These are phyloP conservation scores for Nigrospora sphaerica DNA, from an alignment of 2,329 filamentous ascomycete genomes.

Conservation along the genomic window DNA sequence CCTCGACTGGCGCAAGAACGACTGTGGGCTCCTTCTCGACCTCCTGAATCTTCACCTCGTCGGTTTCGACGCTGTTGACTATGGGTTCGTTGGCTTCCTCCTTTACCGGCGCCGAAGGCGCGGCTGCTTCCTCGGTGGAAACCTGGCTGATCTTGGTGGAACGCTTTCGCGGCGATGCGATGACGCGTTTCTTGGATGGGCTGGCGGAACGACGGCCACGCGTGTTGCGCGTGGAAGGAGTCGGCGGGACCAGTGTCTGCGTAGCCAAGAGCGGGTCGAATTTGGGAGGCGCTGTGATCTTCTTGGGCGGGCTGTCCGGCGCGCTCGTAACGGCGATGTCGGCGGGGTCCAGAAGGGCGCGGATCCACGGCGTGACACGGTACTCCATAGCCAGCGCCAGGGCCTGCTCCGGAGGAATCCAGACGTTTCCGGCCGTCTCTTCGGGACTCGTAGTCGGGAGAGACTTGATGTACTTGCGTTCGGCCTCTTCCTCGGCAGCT, in stretches of 20 bases:
- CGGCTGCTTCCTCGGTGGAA: constrained; percentile 7
- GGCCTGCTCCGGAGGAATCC: constrained; percentile 81
- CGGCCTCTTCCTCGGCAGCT: constrained; percentile 62
- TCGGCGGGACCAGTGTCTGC: constrained; percentile 40
- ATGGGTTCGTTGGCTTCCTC: constrained; percentile 12
- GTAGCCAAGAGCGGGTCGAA: constrained; percentile 50
- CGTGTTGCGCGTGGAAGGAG: constrained; percentile 37
- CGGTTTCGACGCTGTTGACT: constrained; percentile 22
- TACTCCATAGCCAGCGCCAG: constrained; percentile 83
- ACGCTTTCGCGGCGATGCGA: constrained; percentile 50
- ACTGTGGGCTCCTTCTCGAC: constrained; percentile 41
- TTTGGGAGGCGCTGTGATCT: constrained; percentile 74
- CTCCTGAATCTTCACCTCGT: constrained; percentile 34
- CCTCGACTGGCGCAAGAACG: constrained; percentile 44
- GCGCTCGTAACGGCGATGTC: constrained; percentile 56
- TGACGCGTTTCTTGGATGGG: constrained; percentile 45
- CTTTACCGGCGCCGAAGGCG: constrained; percentile 29
- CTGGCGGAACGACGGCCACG: constrained; percentile 52
- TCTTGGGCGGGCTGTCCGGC: constrained; percentile 63
- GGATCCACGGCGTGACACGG: constrained; percentile 77
- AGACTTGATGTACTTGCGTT: constrained; percentile 79
- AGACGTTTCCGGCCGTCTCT: constrained; percentile 93
- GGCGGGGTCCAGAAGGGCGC: constrained; percentile 82
- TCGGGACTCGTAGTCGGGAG: constrained; percentile 76
- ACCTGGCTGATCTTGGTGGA: constrained; percentile 29